phyloP scores from a whole-genome alignment of 164 flowering plant genomes.

The Aristolochia fimbriata region DNA sequence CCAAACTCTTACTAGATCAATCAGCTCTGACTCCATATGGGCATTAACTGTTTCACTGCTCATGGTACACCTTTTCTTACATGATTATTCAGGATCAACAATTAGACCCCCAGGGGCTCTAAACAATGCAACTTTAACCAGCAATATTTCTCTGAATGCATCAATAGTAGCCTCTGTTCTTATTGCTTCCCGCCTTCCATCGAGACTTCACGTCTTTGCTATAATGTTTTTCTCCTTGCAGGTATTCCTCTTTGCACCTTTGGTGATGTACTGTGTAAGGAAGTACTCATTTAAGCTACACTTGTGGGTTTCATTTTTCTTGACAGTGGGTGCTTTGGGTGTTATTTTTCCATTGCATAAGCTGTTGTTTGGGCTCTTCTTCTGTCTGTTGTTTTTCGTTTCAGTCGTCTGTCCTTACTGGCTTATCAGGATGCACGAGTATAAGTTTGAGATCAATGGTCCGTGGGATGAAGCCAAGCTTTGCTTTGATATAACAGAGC shows the following conservation, averaged over 20 bases:
- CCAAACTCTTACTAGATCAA: constrained; percentile 78
- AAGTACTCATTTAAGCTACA: constrained; percentile 63
- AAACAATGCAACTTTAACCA: constrained; percentile 60
- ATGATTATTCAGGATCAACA: constrained; percentile 77
- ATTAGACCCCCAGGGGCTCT: constrained; percentile 63
- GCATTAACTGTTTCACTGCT: constrained; percentile 64
- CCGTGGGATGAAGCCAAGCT: constrained; percentile 99
- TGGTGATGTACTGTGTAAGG: constrained; percentile 67
- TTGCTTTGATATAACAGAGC: constrained; percentile 82
- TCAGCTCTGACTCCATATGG: constrained; percentile 93
- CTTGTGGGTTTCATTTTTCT: constrained; percentile 50
- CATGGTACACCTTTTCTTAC: constrained; percentile 79
- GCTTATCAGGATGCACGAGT: constrained; percentile 80
- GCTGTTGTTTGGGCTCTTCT: constrained; percentile 43
- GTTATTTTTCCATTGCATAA: constrained; percentile 44
- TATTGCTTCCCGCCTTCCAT: constrained; percentile 88
- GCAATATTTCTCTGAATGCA: constrained; percentile 81
- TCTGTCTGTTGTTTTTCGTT: constrained; percentile 52
- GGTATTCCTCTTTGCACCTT: constrained; percentile 87
- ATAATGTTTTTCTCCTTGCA: constrained; percentile 83
- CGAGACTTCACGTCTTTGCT: constrained; percentile 77
- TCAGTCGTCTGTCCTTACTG: constrained; percentile 83
- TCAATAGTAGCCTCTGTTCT: constrained; percentile 90
- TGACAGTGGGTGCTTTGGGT: constrained; percentile 46
- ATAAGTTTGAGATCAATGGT: constrained; percentile 98